These are phyloP conservation scores for Trichoderma brevicompactum DNA, from an alignment of 2,329 filamentous ascomycete species.

Conservation along the genomic window DNA sequence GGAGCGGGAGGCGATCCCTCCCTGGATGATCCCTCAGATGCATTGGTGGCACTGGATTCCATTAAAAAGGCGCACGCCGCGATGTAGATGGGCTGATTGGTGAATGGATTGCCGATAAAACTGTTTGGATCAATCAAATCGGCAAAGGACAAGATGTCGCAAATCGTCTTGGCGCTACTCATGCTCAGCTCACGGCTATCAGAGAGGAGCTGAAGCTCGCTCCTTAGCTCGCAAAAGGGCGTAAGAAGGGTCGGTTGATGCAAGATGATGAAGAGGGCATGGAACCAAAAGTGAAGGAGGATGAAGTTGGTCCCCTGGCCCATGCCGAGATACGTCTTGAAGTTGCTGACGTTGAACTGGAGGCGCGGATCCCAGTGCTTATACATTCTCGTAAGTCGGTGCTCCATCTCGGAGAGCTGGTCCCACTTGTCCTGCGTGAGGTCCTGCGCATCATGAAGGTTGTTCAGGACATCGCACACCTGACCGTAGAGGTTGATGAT, in stretches of 20 bases:
- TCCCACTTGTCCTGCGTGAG: constrained; percentile 75
- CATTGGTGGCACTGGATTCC: constrained; percentile 71
- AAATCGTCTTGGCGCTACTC: constrained; percentile 90
- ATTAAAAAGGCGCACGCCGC: constrained; percentile 87
- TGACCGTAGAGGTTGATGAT: constrained; percentile 86
- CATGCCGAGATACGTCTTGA: constrained; percentile 79
- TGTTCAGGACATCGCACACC: constrained; percentile 83
- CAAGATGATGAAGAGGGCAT: constrained; percentile 81
- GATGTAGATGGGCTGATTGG: constrained; percentile 88
- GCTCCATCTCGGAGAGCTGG: constrained; percentile 76
- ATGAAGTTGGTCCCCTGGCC: constrained; percentile 88
- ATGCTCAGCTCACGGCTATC: constrained; percentile 83
- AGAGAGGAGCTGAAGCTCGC: constrained; percentile 72
- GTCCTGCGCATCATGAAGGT: constrained; percentile 73
- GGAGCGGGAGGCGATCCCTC: constrained; percentile 55
- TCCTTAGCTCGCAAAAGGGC: constrained; percentile 65
- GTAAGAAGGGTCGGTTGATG: constrained; percentile 83
- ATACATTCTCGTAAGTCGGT: constrained; percentile 72
- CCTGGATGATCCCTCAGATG: constrained; percentile 63
- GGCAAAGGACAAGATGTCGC: constrained; percentile 84
- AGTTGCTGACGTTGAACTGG: constrained; percentile 84
- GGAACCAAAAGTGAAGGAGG: constrained; percentile 86
- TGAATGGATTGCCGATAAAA: constrained; percentile 86
- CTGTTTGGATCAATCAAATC: constrained; percentile 85
- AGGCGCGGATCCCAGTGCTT: constrained; percentile 74